Base-by-base conservation (phyloP, 2,329 filamentous ascomycete species). In the Cladophialophora chaetospira region DNA sequence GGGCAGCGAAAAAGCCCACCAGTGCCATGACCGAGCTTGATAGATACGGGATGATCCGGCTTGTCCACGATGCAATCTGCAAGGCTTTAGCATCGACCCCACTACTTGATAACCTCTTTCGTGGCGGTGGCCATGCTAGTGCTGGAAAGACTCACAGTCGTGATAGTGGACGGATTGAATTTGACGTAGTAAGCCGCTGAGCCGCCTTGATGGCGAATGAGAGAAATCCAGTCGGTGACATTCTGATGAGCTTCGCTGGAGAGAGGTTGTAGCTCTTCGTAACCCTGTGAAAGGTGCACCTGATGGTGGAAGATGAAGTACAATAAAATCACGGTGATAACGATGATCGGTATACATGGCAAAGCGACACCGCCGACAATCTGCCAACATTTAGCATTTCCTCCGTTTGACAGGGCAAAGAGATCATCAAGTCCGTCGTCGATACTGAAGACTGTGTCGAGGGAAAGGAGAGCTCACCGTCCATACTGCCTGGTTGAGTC, bases 11-110 rank as follows among this genome's bases (percentile, higher is more conserved):
- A 26, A 58, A 58, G n/a, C 42, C 55, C 13, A 58, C 26, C 33
- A 58, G 49, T 11, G 55, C 45, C 56, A 59, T 59, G 11, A 45
- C 33, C 10, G 35, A 43, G 19, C 56, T 40, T 15, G 56, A 57
- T n/a, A 59, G 35, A 25, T 52, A 59, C 2, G 56, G 56, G 15
- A 59, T 57, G 8, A 59, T 36, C 28, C 54, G 55, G 31, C 23
- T 45, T 0, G 56, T 52, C 53, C 53, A 59, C 15, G 56, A 36
- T 29, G 56, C 56, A 36, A 59, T 62, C 35, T 33, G 29, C n/a
- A n/a, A n/a, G n/a, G n/a, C n/a, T n/a, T n/a, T n/a, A n/a, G n/a
- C n/a, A n/a, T n/a, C n/a, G n/a, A n/a, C n/a, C n/a, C n/a, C n/a
- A n/a, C n/a, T n/a, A n/a, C n/a, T n/a, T n/a, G n/a, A n/a, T n/a